phyloP scores from a whole-genome alignment of 768 basidiomycete species.

The Tephrocybe sp. region DNA sequence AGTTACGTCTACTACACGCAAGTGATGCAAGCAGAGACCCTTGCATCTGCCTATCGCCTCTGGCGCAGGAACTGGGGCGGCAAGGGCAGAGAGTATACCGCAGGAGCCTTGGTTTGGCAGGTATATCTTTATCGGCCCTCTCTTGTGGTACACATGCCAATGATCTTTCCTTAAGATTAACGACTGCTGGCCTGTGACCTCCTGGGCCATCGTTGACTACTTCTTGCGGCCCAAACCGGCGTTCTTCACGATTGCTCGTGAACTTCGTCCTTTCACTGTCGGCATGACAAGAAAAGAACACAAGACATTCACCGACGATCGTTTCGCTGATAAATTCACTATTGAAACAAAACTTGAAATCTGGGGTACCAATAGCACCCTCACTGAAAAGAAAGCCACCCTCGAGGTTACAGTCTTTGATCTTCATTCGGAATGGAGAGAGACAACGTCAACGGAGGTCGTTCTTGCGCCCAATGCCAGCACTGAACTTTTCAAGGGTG shows the following conservation, averaged over 20 bases:
- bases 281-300: constrained; percentile 82
- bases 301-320: constrained; percentile 54
- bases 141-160: neutral
- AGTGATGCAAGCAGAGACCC: constrained; percentile 92
- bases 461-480: constrained; percentile 70
- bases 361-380: constrained; percentile 86
- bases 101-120: constrained; percentile 96
- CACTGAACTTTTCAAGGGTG: constrained; percentile 79
- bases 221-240: constrained; percentile 93
- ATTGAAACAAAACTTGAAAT: constrained; percentile 73
- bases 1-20: constrained; percentile 95
- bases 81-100: constrained; percentile 79
- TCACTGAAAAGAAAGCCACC: constrained; percentile 54
- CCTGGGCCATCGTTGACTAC: constrained; percentile 94
- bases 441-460: constrained; percentile 49
- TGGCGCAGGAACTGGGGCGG: constrained; percentile 95
- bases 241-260: constrained; percentile 83
- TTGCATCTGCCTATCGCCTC: constrained; percentile 83
- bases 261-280: constrained; percentile 78
- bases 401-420: constrained; percentile 71
- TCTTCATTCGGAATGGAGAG: constrained; percentile 60
- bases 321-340: constrained; percentile 65
- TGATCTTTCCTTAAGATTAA: constrained; percentile 55
- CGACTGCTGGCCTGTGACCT: constrained; percentile 93
- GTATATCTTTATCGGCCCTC: constrained; percentile 35